phyloP scores from a whole-genome alignment of 164 flowering plant genomes.

The Berberis vulgaris region DNA sequence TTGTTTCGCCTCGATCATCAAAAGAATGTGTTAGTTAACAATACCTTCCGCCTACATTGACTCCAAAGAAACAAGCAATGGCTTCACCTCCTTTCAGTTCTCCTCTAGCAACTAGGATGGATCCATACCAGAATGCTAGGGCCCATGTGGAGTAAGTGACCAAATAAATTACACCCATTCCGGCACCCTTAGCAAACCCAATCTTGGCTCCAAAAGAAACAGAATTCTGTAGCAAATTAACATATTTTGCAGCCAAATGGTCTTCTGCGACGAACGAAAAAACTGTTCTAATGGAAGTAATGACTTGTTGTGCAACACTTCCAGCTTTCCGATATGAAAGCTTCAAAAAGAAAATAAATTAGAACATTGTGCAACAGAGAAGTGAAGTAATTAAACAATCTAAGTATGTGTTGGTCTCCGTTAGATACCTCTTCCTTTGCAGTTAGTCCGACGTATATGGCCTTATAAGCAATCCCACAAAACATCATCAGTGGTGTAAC shows the following conservation, averaged over 20 bases:
- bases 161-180: conserved; percentile 65
- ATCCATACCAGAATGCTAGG: conserved; percentile 78
- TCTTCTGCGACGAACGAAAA: conserved; percentile 65
- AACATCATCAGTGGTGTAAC: conserved; percentile 68
- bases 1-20: background rate
- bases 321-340: conserved; percentile 59
- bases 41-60: conserved; percentile 79
- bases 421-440: conserved; percentile 57
- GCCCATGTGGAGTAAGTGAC: conserved; percentile 81
- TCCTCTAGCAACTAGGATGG: conserved; percentile 40
- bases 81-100: conserved; percentile 56
- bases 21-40: background rate
- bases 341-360: conserved; percentile 14
- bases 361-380: background rate
- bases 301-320: conserved; percentile 55
- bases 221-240: conserved; percentile 26
- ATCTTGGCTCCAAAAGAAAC: conserved; percentile 50
- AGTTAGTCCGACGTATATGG: conserved; percentile 64
- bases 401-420: background rate
- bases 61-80: conserved; percentile 82
- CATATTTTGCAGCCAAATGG: conserved; percentile 36
- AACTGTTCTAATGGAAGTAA: conserved; percentile 61
- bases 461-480: conserved; percentile 73
- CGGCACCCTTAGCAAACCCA: conserved; percentile 76
- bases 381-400: background rate